A percentile compares a stretch with the other conserved stretches of the same genome.
Evolutionary conservation across 1,139 yeast species (phyloP).

Genomic region (Debaryomyces subglobosus): DNA sequence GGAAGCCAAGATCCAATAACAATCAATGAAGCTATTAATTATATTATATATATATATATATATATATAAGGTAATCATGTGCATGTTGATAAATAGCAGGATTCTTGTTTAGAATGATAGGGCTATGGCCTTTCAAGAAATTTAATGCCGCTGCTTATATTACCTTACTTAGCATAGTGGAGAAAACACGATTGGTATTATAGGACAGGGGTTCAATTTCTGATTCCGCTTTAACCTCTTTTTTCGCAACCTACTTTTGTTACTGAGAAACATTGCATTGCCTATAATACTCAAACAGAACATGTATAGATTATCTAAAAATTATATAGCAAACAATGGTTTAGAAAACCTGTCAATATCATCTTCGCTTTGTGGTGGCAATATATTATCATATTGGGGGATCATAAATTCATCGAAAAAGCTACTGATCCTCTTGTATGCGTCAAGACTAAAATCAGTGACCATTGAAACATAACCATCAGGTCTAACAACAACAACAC

Average conservation of each 20-base stretch:
- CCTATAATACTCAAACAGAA: not conserved
- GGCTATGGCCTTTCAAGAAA: not conserved
- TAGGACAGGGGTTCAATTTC: not conserved
- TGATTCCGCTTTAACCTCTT: not conserved
- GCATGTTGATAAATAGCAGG: not conserved
- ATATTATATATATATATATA: too few species aligned
- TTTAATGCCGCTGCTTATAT: not conserved
- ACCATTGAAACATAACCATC: slow-evolving; percentile 36
- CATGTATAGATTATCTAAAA: not conserved
- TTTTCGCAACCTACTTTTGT: not conserved
- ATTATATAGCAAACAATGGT: slow-evolving; percentile 2
- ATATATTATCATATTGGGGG: slow-evolving; percentile 17
- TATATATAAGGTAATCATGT: too few species aligned
- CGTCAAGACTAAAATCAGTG: slow-evolving; percentile 18
- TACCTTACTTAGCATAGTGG: not conserved
- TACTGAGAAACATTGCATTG: not conserved
- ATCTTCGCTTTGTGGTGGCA: not conserved
- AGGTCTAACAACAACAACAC: slow-evolving; percentile 33
- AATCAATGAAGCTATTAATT: too few species aligned
- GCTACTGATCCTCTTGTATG: slow-evolving; percentile 21
- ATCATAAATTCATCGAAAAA: slow-evolving; percentile 27
- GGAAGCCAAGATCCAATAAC: not conserved
- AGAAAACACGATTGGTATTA: not conserved
- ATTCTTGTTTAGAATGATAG: not conserved
- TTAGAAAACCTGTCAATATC: slow-evolving; percentile 1